These are phyloP conservation scores for Phlebopus sp. DNA, from an alignment of 1,284 basidiomycete species.

Conservation along the genomic window DNA sequence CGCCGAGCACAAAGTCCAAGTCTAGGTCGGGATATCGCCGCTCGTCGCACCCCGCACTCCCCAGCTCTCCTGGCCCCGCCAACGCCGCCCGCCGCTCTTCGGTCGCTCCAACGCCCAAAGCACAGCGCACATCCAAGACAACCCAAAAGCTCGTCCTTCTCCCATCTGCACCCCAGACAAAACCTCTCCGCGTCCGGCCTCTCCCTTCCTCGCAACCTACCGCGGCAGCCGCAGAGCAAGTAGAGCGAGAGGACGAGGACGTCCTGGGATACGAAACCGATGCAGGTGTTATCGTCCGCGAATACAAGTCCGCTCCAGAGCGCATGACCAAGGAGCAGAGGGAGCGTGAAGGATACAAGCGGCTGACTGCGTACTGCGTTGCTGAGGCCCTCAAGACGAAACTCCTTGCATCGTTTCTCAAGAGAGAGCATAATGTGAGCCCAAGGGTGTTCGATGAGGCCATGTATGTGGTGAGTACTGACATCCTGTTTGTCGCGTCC, in stretches of 20 bases:
- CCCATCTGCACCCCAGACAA: slow-evolving; percentile 88
- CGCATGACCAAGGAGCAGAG: slow-evolving; percentile 77
- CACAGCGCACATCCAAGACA: slow-evolving; percentile 85
- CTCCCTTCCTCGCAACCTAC: too few species aligned
- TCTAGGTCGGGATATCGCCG: too few species aligned
- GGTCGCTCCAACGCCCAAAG: slow-evolving; percentile 40
- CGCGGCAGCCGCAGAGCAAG: slow-evolving; percentile 12
- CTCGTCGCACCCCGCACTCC: too few species aligned
- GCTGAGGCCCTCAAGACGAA: slow-evolving; percentile 84
- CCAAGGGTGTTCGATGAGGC: slow-evolving; percentile 93
- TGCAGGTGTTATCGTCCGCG: slow-evolving; percentile 50
- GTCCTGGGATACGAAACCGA: slow-evolving; percentile 65
- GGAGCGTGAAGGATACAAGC: slow-evolving; percentile 69
- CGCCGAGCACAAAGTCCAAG: too few species aligned
- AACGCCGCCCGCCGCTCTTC: slow-evolving; percentile 11
- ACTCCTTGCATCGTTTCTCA: slow-evolving; percentile 77
- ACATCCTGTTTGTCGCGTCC: background rate
- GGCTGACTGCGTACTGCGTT: slow-evolving; percentile 86
- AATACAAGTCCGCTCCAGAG: slow-evolving; percentile 77
- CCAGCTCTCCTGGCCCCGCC: too few species aligned
- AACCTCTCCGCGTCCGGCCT: slow-evolving; percentile 51
- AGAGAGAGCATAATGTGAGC: slow-evolving; percentile 89
- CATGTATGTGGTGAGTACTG: slow-evolving; percentile 74
- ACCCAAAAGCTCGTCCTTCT: slow-evolving; percentile 90
- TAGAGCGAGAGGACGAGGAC: slow-evolving; percentile 48